A percentile compares a stretch with the other conserved stretches of the same genome.
Evolutionary conservation across 768 basidiomycete species (phyloP).

Genomic region (Crassisporium funariophilum): DNA sequence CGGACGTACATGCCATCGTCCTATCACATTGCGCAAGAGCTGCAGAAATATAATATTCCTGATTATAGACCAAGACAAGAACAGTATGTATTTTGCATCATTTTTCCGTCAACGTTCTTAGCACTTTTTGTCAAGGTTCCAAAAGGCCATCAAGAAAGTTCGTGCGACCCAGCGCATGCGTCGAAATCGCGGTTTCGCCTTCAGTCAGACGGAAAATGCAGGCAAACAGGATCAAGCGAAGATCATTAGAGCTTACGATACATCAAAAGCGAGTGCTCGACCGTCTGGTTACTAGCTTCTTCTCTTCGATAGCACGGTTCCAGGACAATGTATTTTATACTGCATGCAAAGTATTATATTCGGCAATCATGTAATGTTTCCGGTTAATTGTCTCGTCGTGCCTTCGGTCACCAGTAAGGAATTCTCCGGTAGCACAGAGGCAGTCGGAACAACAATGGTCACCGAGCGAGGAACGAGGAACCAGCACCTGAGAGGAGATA

Average conservation of each 20-base stretch:
- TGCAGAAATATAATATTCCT: slow-evolving; percentile 98
- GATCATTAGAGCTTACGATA: slow-evolving; percentile 86
- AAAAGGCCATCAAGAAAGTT: slow-evolving; percentile 99
- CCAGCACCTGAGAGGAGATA: too few relatives aligned
- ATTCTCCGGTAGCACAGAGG: too few relatives aligned
- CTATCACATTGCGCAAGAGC: slow-evolving; percentile 98
- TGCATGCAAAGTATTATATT: slow-evolving; percentile 25
- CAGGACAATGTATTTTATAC: slow-evolving; percentile 41
- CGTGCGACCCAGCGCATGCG: slow-evolving; percentile 98
- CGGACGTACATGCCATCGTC: slow-evolving; percentile 87
- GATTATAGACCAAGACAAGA: slow-evolving; percentile 97
- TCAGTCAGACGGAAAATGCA: slow-evolving; percentile 92
- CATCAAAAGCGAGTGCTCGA: slow-evolving; percentile 69
- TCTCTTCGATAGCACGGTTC: slow-evolving; percentile 10
- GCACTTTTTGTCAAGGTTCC: slow-evolving; percentile 61
- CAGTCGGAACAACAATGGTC: too few relatives aligned
- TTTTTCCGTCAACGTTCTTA: slow-evolving; percentile 1
- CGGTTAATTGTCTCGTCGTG: slow-evolving; percentile 10
- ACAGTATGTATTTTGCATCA: slow-evolving; percentile 60
- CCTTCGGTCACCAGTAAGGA: too few relatives aligned
- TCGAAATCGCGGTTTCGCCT: slow-evolving; percentile 94
- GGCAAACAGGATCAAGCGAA: slow-evolving; percentile 85
- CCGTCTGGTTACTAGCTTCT: slow-evolving; percentile 71
- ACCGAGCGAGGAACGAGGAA: too few relatives aligned
- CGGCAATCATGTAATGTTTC: slow-evolving; percentile 20